phyloP scores from a whole-genome alignment of 2,329 filamentous ascomycete genomes.

The Leptodontidium sp. region DNA sequence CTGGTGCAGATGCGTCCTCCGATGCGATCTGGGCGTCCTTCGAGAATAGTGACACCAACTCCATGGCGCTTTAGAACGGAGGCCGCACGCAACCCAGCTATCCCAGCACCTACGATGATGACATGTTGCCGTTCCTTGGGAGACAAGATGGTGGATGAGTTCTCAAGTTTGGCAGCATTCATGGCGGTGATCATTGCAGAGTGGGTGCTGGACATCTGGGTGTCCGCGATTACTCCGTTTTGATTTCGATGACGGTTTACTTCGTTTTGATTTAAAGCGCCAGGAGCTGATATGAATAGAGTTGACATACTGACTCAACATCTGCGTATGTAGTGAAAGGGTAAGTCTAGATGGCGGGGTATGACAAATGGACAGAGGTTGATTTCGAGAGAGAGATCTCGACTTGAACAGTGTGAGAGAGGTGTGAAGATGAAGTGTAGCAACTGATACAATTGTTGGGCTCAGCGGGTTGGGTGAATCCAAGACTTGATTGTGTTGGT shows the following conservation, averaged over 20 bases:
- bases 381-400: constrained; percentile 23
- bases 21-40: constrained; percentile 59
- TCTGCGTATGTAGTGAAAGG: constrained; percentile 40
- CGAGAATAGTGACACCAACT: constrained; percentile 62
- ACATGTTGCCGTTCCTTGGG: constrained; percentile 50
- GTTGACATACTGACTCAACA: constrained; percentile 46
- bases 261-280: constrained; percentile 44
- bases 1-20: constrained; percentile 57
- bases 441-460: background rate
- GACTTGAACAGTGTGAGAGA: constrained; percentile 19
- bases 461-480: constrained; percentile 21
- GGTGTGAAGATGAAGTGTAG: background rate
- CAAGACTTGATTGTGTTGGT: constrained; percentile 31
- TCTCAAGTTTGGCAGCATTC: constrained; percentile 33
- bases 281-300: constrained; percentile 44
- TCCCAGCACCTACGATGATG: constrained; percentile 62
- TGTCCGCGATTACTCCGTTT: constrained; percentile 34
- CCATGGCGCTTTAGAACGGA: constrained; percentile 62
- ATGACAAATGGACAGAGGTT: constrained; percentile 18
- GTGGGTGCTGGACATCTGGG: constrained; percentile 28
- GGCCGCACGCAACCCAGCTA: constrained; percentile 64
- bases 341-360: constrained; percentile 24
- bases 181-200: constrained; percentile 23
- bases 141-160: constrained; percentile 17
- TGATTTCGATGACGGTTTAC: constrained; percentile 40